Percentiles rank a stretch among this genome's conserved stretches.
Conservation (phyloP, 2,329 filamentous ascomycete species). For the Aspergillus tanneri region DNA sequence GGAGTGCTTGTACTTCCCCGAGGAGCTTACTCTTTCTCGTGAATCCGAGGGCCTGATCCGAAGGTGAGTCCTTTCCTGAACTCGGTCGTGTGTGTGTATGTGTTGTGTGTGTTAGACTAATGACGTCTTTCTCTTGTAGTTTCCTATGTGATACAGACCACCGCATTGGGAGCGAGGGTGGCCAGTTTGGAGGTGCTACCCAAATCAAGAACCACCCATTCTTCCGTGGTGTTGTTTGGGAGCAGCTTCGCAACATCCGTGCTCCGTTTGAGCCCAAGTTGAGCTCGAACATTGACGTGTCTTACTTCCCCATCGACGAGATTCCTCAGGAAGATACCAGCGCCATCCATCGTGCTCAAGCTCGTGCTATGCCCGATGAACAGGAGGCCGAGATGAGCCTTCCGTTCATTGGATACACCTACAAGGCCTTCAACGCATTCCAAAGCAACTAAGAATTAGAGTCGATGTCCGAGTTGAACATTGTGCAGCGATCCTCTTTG, state of each 20-base stretch:
- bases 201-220: conserved; percentile 94
- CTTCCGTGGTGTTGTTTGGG: conserved; percentile 96
- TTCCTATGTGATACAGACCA: conserved; percentile 93
- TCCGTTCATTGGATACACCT: conserved; percentile 94
- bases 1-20: conserved; percentile 91
- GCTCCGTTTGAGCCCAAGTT: conserved; percentile 95
- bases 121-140: conserved; percentile 54
- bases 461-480: conserved; percentile 19
- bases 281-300: conserved; percentile 89
- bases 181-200: conserved; percentile 67
- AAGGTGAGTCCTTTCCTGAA: conserved; percentile 59
- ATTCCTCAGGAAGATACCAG: conserved; percentile 96
- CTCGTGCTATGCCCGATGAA: conserved; percentile 68
- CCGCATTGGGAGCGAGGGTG: conserved; percentile 71
- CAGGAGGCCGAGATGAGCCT: conserved; percentile 92
- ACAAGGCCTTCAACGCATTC: conserved; percentile 88
- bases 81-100: conserved; percentile 2
- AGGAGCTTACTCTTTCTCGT: conserved; percentile 82
- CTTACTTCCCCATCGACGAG: conserved; percentile 98
- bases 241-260: conserved; percentile 84
- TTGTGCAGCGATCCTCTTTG: conserved; percentile 19
- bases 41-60: conserved; percentile 91
- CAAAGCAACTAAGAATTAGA: conserved; percentile 37
- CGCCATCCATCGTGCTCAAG: conserved; percentile 80
- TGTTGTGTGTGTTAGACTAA: conserved; percentile 29